phyloP scores from a whole-genome alignment of 805 yeast species.

The Komagataella ulmi region DNA sequence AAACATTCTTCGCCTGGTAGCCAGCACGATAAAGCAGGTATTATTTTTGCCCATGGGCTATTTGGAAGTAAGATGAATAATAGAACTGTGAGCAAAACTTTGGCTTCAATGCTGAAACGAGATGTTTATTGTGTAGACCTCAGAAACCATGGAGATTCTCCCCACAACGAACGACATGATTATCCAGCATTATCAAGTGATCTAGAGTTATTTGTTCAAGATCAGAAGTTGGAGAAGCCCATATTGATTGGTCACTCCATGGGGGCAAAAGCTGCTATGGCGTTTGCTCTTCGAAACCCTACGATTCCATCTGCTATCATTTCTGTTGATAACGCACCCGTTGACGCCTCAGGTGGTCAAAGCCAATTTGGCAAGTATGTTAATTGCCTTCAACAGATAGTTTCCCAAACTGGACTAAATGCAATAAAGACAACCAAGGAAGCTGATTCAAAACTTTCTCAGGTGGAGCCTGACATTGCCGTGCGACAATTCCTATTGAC shows the following conservation, averaged over 20 bases:
- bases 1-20: not conserved
- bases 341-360: slow-evolving; percentile 34
- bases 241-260: slow-evolving; percentile 72
- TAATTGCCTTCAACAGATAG: slow-evolving; percentile 43
- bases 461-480: slow-evolving; percentile 46
- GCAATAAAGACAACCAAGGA: slow-evolving; percentile 40
- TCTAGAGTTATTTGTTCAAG: slow-evolving; percentile 56
- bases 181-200: slow-evolving; percentile 78
- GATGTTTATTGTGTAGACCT: slow-evolving; percentile 64
- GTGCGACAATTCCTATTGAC: slow-evolving; percentile 71
- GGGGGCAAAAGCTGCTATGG: slow-evolving; percentile 96
- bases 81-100: slow-evolving; percentile 54
- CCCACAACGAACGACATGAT: slow-evolving; percentile 58
- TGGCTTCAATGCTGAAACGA: slow-evolving; percentile 32
- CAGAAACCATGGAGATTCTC: slow-evolving; percentile 89
- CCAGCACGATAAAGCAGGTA: not conserved
- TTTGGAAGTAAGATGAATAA: slow-evolving; percentile 81
- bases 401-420: slow-evolving; percentile 23
- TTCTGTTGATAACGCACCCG: slow-evolving; percentile 86
- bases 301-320: slow-evolving; percentile 47
- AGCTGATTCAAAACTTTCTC: slow-evolving; percentile 49
- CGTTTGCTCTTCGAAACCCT: slow-evolving; percentile 58
- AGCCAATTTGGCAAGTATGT: slow-evolving; percentile 55
- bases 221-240: slow-evolving; percentile 30
- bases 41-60: slow-evolving; percentile 46